Evolutionary conservation across 495 filamentous ascomycete species (phyloP).

Genomic region (Aspergillus asperescens): DNA sequence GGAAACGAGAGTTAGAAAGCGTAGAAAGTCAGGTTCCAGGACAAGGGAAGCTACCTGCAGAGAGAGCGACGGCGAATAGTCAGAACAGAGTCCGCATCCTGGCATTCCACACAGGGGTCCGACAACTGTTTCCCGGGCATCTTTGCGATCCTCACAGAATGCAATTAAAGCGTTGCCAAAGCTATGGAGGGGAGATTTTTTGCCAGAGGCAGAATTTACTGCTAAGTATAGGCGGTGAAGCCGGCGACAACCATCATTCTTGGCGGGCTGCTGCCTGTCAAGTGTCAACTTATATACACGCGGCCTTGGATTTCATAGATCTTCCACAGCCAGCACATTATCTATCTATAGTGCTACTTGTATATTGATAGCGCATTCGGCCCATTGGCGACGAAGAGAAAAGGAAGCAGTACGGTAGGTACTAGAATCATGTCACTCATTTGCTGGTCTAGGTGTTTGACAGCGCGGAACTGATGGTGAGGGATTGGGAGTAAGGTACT

Average conservation of each 20-base stretch:
- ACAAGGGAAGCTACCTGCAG: constrained; percentile 36
- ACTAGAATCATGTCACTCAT: too few relatives aligned
- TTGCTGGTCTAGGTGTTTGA: too few relatives aligned
- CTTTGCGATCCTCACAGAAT: background rate
- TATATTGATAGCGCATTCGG: too few relatives aligned
- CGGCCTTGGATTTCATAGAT: too few relatives aligned
- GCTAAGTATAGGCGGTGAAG: constrained; percentile 7
- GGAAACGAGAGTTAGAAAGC: constrained; percentile 14
- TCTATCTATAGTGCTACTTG: too few relatives aligned
- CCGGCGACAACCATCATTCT: constrained; percentile 4
- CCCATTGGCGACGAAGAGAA: too few relatives aligned
- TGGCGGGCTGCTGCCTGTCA: constrained; percentile 14
- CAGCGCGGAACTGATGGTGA: too few relatives aligned
- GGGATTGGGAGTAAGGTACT: too few relatives aligned
- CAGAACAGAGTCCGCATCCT: constrained; percentile 32
- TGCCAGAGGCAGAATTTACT: constrained; percentile 20
- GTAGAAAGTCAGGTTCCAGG: background rate
- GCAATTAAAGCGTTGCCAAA: background rate
- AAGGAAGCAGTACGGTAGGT: too few relatives aligned
- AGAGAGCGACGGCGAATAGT: constrained; percentile 40
- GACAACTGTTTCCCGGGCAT: constrained; percentile 40
- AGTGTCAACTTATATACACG: constrained; percentile 26
- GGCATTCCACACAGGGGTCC: constrained; percentile 39
- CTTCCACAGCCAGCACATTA: too few relatives aligned
- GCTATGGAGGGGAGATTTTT: constrained; percentile 13